These are phyloP conservation scores for Davidsoniella eucalypti DNA, from an alignment of 2,329 filamentous ascomycete species.

Conservation along the genomic window DNA sequence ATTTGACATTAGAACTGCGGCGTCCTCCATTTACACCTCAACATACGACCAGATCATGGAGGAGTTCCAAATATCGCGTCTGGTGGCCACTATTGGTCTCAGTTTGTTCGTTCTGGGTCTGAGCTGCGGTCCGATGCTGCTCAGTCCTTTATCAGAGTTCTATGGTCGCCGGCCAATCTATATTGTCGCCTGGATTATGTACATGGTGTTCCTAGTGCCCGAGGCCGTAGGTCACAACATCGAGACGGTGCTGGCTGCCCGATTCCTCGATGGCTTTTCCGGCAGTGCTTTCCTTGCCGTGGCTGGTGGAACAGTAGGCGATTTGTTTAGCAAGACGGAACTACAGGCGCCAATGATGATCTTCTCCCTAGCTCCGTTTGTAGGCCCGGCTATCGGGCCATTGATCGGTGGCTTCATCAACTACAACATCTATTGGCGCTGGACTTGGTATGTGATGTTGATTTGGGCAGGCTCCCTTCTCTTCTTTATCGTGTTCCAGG, in stretches of 20 bases:
- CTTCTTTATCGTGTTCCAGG: conserved; percentile 47
- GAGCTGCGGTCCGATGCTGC: conserved; percentile 43
- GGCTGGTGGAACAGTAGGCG: conserved; percentile 71
- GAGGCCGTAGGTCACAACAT: conserved; percentile 70
- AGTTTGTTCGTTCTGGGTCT: conserved; percentile 69
- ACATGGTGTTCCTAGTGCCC: conserved; percentile 66
- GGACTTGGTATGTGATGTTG: conserved; percentile 70
- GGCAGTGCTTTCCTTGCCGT: conserved; percentile 56
- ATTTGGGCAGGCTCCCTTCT: conserved; percentile 63
- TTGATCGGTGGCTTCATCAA: conserved; percentile 70
- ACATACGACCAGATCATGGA: conserved; percentile 62
- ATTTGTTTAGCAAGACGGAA: conserved; percentile 52
- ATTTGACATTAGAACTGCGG: conserved; percentile 46
- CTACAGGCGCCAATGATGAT: conserved; percentile 73
- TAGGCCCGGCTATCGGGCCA: conserved; percentile 43
- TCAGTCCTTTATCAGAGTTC: conserved; percentile 54
- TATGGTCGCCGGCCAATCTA: conserved; percentile 75
- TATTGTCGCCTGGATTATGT: conserved; percentile 54
- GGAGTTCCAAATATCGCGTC: conserved; percentile 54
- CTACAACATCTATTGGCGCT: conserved; percentile 55
- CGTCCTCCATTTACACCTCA: conserved; percentile 75
- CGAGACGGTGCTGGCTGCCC: conserved; percentile 57
- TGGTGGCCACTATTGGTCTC: conserved; percentile 65
- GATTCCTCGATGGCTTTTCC: conserved; percentile 62
- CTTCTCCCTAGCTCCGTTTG: conserved; percentile 50